Conservation (phyloP, 768 basidiomycete species). For the Suillus paluster region DNA sequence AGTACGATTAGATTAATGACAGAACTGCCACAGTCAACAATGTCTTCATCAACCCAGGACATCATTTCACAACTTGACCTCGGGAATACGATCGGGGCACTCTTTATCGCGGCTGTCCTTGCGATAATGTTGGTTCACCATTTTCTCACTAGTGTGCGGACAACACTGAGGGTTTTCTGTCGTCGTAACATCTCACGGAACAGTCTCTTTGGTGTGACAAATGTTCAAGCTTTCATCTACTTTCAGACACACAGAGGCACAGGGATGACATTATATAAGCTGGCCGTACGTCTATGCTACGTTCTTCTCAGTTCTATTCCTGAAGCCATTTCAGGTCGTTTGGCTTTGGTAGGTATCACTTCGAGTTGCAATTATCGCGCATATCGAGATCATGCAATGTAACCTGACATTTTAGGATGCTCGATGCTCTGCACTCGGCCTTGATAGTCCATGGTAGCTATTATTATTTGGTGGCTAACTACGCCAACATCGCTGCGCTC, state of each 20-base stretch:
- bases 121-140: neutral
- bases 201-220: conserved; percentile 1
- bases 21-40: neutral
- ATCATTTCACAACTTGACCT: neutral
- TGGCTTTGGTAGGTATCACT: conserved; percentile 10
- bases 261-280: neutral
- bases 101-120: neutral
- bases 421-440: conserved; percentile 40
- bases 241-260: conserved; percentile 1
- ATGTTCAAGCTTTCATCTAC: conserved; percentile 6
- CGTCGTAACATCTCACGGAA: neutral
- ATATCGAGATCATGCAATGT: neutral
- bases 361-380: neutral
- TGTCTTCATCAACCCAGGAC: neutral
- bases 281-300: neutral
- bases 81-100: neutral
- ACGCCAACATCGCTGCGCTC: conserved; percentile 32
- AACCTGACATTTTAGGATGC: conserved; percentile 26
- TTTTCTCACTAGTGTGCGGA: neutral
- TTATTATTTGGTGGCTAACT: conserved; percentile 41
- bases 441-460: conserved; percentile 40
- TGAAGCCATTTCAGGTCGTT: neutral
- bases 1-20: neutral
- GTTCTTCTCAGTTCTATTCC: neutral
- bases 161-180: neutral